Evolutionary conservation across 768 basidiomycete species (phyloP), one percentile per base, ranked within the genome.

Genomic region (Suillus spraguei): DNA sequence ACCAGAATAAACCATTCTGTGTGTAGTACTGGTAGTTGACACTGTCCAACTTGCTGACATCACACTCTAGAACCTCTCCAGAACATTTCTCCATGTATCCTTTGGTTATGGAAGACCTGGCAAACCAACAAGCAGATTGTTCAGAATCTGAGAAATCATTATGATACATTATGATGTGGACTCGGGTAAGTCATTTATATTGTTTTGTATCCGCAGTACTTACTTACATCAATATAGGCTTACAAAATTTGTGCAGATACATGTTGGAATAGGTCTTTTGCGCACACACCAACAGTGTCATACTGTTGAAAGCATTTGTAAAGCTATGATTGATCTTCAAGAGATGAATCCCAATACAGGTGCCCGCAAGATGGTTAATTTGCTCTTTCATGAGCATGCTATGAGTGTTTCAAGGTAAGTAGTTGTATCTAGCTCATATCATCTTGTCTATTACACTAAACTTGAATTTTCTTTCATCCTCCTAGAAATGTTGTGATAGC

Each of bases 121-220:
- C 66, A 68, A 24, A 72, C 64, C 11, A 72, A 77, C 65, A 65
- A 67, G 33, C 64, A 75, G 20, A 76, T 76, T 33, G 39, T 76
- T 4, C 49, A 52, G 0, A 49, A 61, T 32, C 61, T 75, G 2
- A 36, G 60, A 1, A 69, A 74, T 10, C 66, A 70, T 24, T 68
- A 72, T 52, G 70, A 76, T 62, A 60, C 44, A 0, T 47, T 54
- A 11, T 36, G 52, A 10, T 74, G 73, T 67, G 69, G 69, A 3
- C 63, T 74, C 28, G 61, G 71, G 73, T 17, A 49, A 49, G 20
- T 39, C 11, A 49, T 28, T 24, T 49, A 14, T 16, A 20, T 7
- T 20, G 59, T 5, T 49, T n/a, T n/a, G n/a, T n/a, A n/a, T n/a
- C n/a, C n/a, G n/a, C n/a, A n/a, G n/a, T 38, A 17, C 44, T 63